Evolutionary conservation across 495 filamentous ascomycete species (phyloP).

Genomic region (Talaromyces liani): DNA sequence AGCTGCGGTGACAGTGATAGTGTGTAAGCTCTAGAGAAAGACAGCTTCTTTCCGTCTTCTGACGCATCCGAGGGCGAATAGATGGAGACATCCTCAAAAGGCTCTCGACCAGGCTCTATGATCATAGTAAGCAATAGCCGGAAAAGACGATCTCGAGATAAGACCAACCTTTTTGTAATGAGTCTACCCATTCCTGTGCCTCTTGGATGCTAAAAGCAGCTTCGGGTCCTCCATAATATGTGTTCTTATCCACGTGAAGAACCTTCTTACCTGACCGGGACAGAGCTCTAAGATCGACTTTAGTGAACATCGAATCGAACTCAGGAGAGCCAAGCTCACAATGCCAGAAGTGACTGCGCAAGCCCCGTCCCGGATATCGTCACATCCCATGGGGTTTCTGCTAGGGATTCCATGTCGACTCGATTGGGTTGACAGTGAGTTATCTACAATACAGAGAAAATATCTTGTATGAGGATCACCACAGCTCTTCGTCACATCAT

Average conservation of each 20-base stretch:
- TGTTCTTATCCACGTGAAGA: conserved; percentile 80
- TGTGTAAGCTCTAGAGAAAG: conserved; percentile 70
- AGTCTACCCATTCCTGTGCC: conserved; percentile 62
- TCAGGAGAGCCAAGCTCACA: conserved; percentile 53
- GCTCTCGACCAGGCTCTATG: conserved; percentile 23
- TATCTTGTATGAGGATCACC: neutral
- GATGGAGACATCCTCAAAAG: conserved; percentile 35
- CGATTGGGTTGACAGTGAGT: neutral
- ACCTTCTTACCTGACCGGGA: conserved; percentile 88
- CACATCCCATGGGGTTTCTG: conserved; percentile 83
- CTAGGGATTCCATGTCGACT: conserved; percentile 65
- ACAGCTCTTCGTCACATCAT: neutral
- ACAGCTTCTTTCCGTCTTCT: conserved; percentile 31
- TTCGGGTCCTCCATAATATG: conserved; percentile 80
- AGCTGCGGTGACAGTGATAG: conserved; percentile 79
- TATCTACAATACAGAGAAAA: neutral
- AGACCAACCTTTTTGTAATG: conserved; percentile 37
- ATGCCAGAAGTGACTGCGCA: conserved; percentile 81
- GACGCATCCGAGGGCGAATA: conserved; percentile 15
- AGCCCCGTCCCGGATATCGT: conserved; percentile 85
- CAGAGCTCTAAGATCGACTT: conserved; percentile 62
- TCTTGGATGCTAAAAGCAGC: conserved; percentile 86
- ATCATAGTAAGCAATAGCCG: neutral
- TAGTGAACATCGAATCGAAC: conserved; percentile 14
- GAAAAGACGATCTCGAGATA: neutral